Evolutionary conservation across 177 flowering plant species (phyloP).

Genomic region (Vitis hybrid): DNA sequence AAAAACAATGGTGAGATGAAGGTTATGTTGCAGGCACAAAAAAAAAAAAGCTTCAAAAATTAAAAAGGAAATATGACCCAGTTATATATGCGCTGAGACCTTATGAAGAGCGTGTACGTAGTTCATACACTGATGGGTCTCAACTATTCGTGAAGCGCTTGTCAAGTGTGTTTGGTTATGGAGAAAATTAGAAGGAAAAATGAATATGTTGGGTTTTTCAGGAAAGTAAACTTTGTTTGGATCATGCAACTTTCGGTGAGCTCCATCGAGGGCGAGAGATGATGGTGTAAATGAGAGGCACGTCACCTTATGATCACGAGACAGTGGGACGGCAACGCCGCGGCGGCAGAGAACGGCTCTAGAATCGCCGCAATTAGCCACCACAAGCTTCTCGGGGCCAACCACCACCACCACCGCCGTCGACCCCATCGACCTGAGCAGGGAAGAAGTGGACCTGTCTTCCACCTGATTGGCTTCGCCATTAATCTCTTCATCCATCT

Average conservation of each 20-base stretch:
- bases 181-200: background rate
- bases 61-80: too few species aligned
- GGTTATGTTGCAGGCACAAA: too few species aligned
- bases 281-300: background rate
- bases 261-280: too few species aligned
- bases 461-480: slow-evolving; percentile 3
- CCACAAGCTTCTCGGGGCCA: slow-evolving; percentile 37
- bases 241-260: background rate
- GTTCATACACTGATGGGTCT: too few species aligned
- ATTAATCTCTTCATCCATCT: slow-evolving; percentile 36
- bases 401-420: slow-evolving; percentile 48
- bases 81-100: too few species aligned
- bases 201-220: too few species aligned
- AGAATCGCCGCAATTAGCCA: slow-evolving; percentile 51
- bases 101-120: too few species aligned
- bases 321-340: slow-evolving; percentile 34
- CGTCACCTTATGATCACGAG: slow-evolving; percentile 49
- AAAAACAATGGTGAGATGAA: background rate
- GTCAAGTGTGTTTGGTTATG: background rate
- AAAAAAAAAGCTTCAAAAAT: too few species aligned
- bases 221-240: background rate
- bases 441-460: background rate
- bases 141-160: too few species aligned
- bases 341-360: slow-evolving; percentile 39
- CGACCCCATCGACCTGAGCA: slow-evolving; percentile 26